Percentiles rank a stretch among this genome's conserved stretches.
Evolutionary conservation across 208 protist species (phyloP).

Genomic region (Trypanosomatidae sp.): DNA sequence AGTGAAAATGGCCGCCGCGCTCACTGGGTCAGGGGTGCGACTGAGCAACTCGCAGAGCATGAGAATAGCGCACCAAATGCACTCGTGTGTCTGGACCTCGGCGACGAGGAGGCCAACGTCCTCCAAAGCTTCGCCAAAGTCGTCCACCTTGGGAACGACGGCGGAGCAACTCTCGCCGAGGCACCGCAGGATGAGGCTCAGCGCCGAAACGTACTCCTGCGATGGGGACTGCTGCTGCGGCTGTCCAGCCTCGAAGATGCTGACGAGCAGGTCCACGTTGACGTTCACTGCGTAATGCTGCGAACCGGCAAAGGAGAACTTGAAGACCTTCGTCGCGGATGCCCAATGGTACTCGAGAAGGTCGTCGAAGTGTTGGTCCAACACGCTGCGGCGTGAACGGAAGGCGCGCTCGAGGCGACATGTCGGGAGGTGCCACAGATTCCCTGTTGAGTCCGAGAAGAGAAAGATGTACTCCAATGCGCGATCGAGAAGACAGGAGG

Average conservation of each 20-base stretch:
- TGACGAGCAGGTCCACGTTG: conserved; percentile 28
- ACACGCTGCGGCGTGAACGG: conserved; percentile 1
- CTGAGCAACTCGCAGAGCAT: conserved; percentile 21
- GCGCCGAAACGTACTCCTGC: conserved; percentile 10
- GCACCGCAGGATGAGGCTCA: conserved; percentile 23
- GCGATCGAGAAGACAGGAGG: conserved; percentile 46
- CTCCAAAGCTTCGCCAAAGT: conserved; percentile 18
- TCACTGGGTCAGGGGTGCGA: conserved; percentile 9
- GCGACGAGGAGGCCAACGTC: conserved; percentile 20
- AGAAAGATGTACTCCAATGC: conserved; percentile 59
- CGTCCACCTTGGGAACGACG: conserved; percentile 6
- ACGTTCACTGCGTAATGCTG: conserved; percentile 33
- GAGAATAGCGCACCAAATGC: conserved; percentile 25
- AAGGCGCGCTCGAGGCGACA: conserved; percentile 72
- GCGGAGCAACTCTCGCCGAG: conserved; percentile 16
- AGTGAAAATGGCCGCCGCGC: conserved; percentile 15
- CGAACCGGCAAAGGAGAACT: conserved; percentile 20
- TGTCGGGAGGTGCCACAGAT: conserved; percentile 81
- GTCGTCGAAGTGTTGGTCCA: conserved; percentile 16
- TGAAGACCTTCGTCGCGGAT: conserved; percentile 24
- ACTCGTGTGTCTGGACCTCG: conserved; percentile 13
- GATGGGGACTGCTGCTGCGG: background rate
- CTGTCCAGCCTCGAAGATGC: conserved; percentile 7
- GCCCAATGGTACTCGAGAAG: conserved; percentile 32
- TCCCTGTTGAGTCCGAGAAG: conserved; percentile 46